phyloP scores from a whole-genome alignment of 2,329 filamentous ascomycete species.

The Fusarium nodosum region DNA sequence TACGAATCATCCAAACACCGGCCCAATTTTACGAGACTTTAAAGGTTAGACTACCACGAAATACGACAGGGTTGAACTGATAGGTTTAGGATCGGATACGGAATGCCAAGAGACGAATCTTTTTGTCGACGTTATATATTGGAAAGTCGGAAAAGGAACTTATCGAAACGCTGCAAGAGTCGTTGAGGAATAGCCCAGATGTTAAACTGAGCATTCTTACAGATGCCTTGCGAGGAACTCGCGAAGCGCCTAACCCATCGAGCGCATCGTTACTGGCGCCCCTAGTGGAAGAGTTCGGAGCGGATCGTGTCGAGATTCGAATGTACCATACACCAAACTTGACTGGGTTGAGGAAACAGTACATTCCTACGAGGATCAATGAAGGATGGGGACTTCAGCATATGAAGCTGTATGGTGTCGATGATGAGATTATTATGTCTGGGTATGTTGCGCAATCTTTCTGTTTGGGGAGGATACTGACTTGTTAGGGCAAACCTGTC shows the following conservation, averaged over 20 bases:
- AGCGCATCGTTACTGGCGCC: slow-evolving; percentile 90
- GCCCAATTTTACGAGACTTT: slow-evolving; percentile 91
- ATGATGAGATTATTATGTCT: slow-evolving; percentile 95
- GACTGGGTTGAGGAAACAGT: slow-evolving; percentile 84
- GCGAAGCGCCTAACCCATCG: slow-evolving; percentile 87
- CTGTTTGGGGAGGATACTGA: slow-evolving; percentile 26
- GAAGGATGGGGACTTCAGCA: slow-evolving; percentile 99
- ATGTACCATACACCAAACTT: slow-evolving; percentile 99
- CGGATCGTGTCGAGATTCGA: slow-evolving; percentile 87
- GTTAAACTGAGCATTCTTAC: slow-evolving; percentile 90
- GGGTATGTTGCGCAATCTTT: slow-evolving; percentile 65
- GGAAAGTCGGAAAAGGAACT: slow-evolving; percentile 93
- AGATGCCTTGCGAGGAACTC: slow-evolving; percentile 89
- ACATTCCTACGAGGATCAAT: slow-evolving; percentile 90
- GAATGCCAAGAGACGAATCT: slow-evolving; percentile 82
- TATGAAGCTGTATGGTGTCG: slow-evolving; percentile 98
- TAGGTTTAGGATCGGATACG: slow-evolving; percentile 78
- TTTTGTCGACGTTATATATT: slow-evolving; percentile 96
- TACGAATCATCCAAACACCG: slow-evolving; percentile 83
- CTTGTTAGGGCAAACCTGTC: slow-evolving; percentile 81
- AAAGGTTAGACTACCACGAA: slow-evolving; percentile 69
- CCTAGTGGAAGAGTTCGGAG: slow-evolving; percentile 85
- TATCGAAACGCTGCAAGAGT: slow-evolving; percentile 81
- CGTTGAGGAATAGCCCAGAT: slow-evolving; percentile 79
- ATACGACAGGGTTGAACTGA: slow-evolving; percentile 25